Conservation (phyloP, 2,329 filamentous ascomycete genomes). For the Pyrenophora seminiperda region DNA sequence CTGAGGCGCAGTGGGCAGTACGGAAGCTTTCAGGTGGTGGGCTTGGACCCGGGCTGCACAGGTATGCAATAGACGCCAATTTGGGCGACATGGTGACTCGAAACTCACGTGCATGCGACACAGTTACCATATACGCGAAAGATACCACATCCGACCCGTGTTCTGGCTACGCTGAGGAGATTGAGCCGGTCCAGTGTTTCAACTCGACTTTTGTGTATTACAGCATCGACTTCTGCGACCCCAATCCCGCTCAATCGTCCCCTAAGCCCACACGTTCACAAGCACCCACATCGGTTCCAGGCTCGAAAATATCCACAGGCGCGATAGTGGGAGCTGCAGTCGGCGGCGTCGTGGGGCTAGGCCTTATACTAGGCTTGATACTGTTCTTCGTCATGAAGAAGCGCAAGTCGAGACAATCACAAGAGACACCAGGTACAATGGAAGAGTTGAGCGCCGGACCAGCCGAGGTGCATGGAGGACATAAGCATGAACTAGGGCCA, state of each 20-base stretch:
- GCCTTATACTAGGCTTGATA: slow-evolving; percentile 3
- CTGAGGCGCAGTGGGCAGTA: slow-evolving; percentile 17
- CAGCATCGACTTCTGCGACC: slow-evolving; percentile 13
- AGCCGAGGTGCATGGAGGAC: slow-evolving; percentile 3
- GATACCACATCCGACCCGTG: slow-evolving; percentile 7
- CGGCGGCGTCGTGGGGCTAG: slow-evolving; percentile 1
- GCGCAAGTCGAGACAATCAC: neutral
- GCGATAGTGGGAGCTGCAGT: slow-evolving; percentile 8
- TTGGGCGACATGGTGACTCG: neutral
- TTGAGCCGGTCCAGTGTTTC: slow-evolving; percentile 10
- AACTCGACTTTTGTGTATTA: slow-evolving; percentile 14
- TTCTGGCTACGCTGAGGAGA: slow-evolving; percentile 10
- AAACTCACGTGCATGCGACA: neutral
- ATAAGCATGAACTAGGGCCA: slow-evolving; percentile 6
- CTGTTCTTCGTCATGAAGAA: slow-evolving; percentile 4
- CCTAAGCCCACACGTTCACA: neutral
- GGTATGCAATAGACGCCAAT: slow-evolving; percentile 14
- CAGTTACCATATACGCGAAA: slow-evolving; percentile 12
- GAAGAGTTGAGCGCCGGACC: neutral
- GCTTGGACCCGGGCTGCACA: slow-evolving; percentile 31
- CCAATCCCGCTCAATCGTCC: neutral
- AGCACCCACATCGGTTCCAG: neutral
- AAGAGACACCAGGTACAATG: neutral
- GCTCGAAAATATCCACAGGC: slow-evolving; percentile 6
- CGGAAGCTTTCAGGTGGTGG: slow-evolving; percentile 32